phyloP scores from a whole-genome alignment of 106 monocot species.

The Dendrobium catenatum region DNA sequence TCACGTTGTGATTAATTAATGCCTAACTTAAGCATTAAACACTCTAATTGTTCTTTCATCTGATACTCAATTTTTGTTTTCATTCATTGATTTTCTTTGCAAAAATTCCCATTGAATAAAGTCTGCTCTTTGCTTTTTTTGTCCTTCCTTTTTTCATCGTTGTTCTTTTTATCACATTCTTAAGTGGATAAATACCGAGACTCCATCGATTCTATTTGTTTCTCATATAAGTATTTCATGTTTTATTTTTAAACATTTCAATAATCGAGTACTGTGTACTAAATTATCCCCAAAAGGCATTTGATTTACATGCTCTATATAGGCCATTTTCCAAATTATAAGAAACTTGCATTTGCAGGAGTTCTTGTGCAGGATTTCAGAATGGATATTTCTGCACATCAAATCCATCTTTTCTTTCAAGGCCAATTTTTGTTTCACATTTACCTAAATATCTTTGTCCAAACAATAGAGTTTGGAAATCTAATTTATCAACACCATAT shows the following conservation, averaged over 20 bases:
- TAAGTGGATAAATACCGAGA: neutral
- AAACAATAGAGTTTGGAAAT: neutral
- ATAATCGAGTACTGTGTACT: neutral
- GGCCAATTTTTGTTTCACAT: slow-evolving; percentile 7
- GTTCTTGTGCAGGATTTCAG: slow-evolving; percentile 5
- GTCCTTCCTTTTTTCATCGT: neutral
- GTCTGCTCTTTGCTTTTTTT: neutral
- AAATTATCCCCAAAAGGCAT: neutral
- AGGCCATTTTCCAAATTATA: neutral
- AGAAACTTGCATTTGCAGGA: slow-evolving; percentile 16
- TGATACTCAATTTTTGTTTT: neutral
- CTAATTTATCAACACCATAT: slow-evolving; percentile 5
- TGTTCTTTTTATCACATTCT: neutral
- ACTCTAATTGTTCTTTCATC: neutral
- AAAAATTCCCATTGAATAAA: neutral
- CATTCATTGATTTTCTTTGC: neutral
- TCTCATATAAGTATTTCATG: neutral
- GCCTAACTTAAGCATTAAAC: neutral
- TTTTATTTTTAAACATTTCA: neutral
- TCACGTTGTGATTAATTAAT: neutral
- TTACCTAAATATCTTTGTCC: slow-evolving; percentile 7
- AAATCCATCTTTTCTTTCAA: neutral
- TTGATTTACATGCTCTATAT: neutral
- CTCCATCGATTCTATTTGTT: neutral
- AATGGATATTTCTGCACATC: neutral